Evolutionary conservation across 108 stramenopile species (phyloP), one percentile per base, ranked within the genome.

Genomic region (Stephanodiscus minutulus): DNA sequence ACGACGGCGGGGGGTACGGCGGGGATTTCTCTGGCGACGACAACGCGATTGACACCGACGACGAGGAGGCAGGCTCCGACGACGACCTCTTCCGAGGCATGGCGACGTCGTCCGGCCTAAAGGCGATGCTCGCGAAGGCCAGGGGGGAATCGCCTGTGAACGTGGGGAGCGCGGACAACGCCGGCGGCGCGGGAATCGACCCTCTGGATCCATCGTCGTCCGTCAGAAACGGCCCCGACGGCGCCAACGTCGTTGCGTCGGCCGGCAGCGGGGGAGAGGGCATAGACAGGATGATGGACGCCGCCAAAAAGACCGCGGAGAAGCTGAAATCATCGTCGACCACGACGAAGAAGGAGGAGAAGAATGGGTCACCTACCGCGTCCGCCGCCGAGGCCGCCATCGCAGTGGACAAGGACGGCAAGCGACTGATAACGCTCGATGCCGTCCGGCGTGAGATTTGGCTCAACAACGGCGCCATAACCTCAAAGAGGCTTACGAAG

Each of bases 361-460:
- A 68, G 20, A 36, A 21, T 56, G 52, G 35, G 17, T 46, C 60
- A 6, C 5, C 68, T 31, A 11, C 76, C 36, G 39, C 67, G 20
- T 49, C 48, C 8, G 65, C 55, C 50, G 27, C 39, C 10, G 59
- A 71, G 18, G 70, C 63, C 36, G 85, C 74, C 43, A 68, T 86
- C 22, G 67, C 86, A 66, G 66, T 87, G 15, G 93, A 88, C 70
- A 86, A 87, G 56, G 73, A 90, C 66, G 92, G 92, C 17, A 76
- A 85, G 41, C 90, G 90, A 41, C 64, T 91, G 44, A 85, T 94
- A 57, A 83, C 84, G 3, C 52, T 87, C 67, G 82, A 89, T 59
- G 82, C 90, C n/a, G 85, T 94, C 20, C 88, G 83, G 52, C 74
- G 77, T 36, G 93, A 94, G 70, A 91, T 94, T 76, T 94, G 90